Conservation (phyloP, 176 grass and related monocot genomes). For the Hordeum marinum region DNA sequence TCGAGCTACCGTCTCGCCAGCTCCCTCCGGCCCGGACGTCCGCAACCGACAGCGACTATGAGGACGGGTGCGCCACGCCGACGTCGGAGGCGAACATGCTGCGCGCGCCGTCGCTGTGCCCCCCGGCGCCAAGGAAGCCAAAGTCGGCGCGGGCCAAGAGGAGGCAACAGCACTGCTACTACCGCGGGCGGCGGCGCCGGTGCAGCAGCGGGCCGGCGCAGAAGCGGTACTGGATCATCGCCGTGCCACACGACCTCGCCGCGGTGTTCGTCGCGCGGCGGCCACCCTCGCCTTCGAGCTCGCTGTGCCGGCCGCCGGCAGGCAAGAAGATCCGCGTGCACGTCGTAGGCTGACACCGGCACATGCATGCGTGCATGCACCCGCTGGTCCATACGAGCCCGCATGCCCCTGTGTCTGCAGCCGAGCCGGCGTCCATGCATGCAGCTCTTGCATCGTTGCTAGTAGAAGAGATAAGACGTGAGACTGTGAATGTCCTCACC, state of each 20-base stretch:
- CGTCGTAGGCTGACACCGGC: slow-evolving; percentile 16
- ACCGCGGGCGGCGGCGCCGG: background rate
- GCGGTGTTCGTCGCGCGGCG: slow-evolving; percentile 22
- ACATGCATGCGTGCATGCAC: background rate
- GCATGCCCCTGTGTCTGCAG: no score
- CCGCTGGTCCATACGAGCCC: background rate
- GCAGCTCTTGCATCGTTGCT: background rate
- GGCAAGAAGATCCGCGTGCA: slow-evolving; percentile 38
- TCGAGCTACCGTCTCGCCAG: background rate
- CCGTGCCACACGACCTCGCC: slow-evolving; percentile 43
- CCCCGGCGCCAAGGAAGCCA: slow-evolving; percentile 51
- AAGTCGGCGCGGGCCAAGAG: slow-evolving; percentile 5
- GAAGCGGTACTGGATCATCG: slow-evolving; percentile 17
- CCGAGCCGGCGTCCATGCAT: background rate
- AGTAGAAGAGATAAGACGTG: slow-evolving; percentile 17
- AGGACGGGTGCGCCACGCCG: slow-evolving; percentile 37
- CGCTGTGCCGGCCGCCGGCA: background rate
- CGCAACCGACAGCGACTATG: background rate
- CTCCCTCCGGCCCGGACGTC: slow-evolving; percentile 30
- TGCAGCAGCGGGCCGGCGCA: background rate
- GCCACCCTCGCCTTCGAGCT: background rate
- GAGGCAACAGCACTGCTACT: background rate
- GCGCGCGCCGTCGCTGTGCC: slow-evolving; percentile 17
- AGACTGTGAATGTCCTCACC: background rate
- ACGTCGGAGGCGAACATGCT: slow-evolving; percentile 17